Percentiles rank a stretch among this genome's conserved stretches.
Conservation (phyloP, 1,284 basidiomycete genomes). For the Sporisorium scitamineum region DNA sequence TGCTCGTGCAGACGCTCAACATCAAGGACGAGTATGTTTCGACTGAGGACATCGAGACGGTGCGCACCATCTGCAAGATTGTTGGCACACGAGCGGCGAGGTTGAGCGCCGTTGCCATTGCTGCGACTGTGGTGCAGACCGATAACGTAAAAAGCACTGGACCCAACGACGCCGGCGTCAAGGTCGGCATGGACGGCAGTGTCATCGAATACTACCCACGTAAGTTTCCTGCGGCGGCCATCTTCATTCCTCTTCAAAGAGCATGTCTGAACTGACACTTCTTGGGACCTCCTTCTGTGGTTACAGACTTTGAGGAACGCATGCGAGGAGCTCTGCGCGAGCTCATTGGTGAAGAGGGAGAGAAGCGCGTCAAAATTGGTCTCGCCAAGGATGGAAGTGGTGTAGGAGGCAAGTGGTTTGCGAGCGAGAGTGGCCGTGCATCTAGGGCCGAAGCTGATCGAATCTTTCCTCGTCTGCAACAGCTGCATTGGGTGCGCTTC, state of each 20-base stretch:
- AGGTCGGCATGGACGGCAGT: slow-evolving; percentile 70
- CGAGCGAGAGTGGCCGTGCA: too few relatives aligned
- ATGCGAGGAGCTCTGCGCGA: slow-evolving; percentile 80
- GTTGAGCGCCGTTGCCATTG: slow-evolving; percentile 87
- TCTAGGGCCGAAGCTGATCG: background rate
- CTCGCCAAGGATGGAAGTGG: slow-evolving; percentile 97
- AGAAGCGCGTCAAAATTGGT: slow-evolving; percentile 83
- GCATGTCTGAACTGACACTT: background rate
- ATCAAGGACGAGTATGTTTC: slow-evolving; percentile 72
- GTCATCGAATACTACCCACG: slow-evolving; percentile 79
- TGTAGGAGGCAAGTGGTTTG: slow-evolving; percentile 74
- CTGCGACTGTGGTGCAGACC: slow-evolving; percentile 86
- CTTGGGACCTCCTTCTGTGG: slow-evolving; percentile 68
- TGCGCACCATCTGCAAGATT: slow-evolving; percentile 81
- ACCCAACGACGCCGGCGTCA: slow-evolving; percentile 62
- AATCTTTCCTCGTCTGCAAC: background rate
- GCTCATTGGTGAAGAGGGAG: slow-evolving; percentile 83
- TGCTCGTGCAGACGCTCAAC: slow-evolving; percentile 77
- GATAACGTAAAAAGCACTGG: slow-evolving; percentile 72
- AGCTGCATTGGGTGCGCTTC: slow-evolving; percentile 54
- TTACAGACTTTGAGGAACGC: slow-evolving; percentile 82
- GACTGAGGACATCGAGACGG: slow-evolving; percentile 76
- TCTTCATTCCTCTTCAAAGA: background rate
- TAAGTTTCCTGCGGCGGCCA: background rate
- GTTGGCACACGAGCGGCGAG: slow-evolving; percentile 85